These are phyloP conservation scores for Fusarium clavum DNA, from an alignment of 2,329 filamentous ascomycete species.

Conservation along the genomic window DNA sequence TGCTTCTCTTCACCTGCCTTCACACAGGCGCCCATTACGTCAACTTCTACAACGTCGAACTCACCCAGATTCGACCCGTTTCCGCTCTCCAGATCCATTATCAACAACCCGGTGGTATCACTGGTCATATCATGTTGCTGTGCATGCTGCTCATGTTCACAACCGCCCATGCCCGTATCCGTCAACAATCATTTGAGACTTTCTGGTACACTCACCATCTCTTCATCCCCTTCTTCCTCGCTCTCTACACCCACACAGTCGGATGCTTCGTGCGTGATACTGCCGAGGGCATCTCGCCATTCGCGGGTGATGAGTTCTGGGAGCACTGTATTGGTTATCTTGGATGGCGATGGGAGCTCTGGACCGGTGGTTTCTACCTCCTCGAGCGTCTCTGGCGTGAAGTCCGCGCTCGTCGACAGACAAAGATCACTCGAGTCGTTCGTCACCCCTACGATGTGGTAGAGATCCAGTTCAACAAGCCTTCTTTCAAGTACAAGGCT, in stretches of 20 bases:
- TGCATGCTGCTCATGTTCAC: slow-evolving; percentile 99
- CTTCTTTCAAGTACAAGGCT: slow-evolving; percentile 97
- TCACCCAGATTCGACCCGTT: slow-evolving; percentile 81
- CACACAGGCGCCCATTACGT: slow-evolving; percentile 90
- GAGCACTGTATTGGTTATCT: slow-evolving; percentile 93
- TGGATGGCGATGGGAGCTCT: slow-evolving; percentile 96
- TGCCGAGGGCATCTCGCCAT: slow-evolving; percentile 78
- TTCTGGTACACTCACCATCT: slow-evolving; percentile 99
- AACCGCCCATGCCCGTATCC: slow-evolving; percentile 90
- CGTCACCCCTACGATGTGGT: slow-evolving; percentile 97
- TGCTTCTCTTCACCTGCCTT: slow-evolving; percentile 83
- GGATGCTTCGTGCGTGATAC: slow-evolving; percentile 96
- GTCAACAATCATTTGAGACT: slow-evolving; percentile 96
- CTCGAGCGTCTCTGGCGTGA: slow-evolving; percentile 91
- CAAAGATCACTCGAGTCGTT: slow-evolving; percentile 92
- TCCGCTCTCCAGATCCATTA: slow-evolving; percentile 93
- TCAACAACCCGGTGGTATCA: slow-evolving; percentile 87
- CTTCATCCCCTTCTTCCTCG: slow-evolving; percentile 95
- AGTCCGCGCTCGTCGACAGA: slow-evolving; percentile 83
- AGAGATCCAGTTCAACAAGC: slow-evolving; percentile 97
- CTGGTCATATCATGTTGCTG: slow-evolving; percentile 97
- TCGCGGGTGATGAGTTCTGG: slow-evolving; percentile 87
- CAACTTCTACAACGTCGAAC: slow-evolving; percentile 98
- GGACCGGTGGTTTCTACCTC: slow-evolving; percentile 86
- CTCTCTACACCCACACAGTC: slow-evolving; percentile 93